Conservation (phyloP, 2,329 filamentous ascomycete species). For the Xylariaceae sp. region DNA sequence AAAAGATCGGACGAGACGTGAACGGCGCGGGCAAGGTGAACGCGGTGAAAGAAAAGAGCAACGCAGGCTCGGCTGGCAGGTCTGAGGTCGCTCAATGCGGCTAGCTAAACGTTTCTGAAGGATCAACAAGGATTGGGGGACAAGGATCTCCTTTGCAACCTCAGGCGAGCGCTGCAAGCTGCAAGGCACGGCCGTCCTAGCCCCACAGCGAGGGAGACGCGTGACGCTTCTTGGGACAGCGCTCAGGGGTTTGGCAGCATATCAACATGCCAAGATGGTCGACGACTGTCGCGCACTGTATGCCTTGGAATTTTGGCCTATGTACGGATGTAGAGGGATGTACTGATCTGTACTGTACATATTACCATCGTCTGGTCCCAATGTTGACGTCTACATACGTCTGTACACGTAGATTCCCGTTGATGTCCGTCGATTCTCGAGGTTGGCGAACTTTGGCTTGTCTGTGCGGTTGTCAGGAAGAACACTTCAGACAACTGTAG, state of each 20-base stretch:
- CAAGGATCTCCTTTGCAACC: conserved; percentile 4
- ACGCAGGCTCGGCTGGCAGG: not conserved
- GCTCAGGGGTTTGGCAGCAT: conserved; percentile 15
- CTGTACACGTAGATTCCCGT: too few species aligned
- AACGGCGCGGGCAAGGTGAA: too few species aligned
- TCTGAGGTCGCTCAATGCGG: conserved; percentile 19
- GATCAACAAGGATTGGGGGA: conserved; percentile 10
- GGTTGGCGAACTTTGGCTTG: too few species aligned
- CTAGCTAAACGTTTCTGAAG: conserved; percentile 23
- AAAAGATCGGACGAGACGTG: too few species aligned
- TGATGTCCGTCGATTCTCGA: too few species aligned
- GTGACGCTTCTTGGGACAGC: conserved; percentile 17
- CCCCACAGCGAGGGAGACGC: conserved; percentile 15
- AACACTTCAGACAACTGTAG: too few species aligned
- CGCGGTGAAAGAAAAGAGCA: too few species aligned
- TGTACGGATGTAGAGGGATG: not conserved
- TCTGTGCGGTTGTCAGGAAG: too few species aligned
- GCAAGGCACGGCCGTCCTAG: conserved; percentile 22
- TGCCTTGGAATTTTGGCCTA: not conserved
- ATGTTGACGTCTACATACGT: too few species aligned
- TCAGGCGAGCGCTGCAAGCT: conserved; percentile 17
- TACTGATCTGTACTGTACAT: not conserved
- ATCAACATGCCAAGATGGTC: not conserved
- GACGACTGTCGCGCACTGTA: not conserved
- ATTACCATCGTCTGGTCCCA: too few species aligned